Percentiles rank a stretch among this genome's conserved stretches.
Conservation (phyloP, 179 eudicot genomes). For the Spinacia oleracea region DNA sequence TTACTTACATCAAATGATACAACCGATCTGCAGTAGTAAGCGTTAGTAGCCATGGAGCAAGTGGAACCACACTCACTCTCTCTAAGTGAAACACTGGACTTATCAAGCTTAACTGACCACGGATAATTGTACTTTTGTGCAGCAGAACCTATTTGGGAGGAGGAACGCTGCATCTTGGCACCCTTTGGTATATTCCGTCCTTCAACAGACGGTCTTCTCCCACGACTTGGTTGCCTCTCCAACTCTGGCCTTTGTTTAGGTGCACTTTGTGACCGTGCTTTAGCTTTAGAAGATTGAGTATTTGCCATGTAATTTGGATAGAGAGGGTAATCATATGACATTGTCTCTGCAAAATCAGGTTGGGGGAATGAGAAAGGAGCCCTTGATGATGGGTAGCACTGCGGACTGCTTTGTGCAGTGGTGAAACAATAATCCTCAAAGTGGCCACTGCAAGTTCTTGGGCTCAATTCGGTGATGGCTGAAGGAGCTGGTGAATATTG, state of each 20-base stretch:
- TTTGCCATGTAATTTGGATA: constrained; percentile 94
- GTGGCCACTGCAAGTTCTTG: constrained; percentile 65
- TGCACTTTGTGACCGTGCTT: constrained; percentile 85
- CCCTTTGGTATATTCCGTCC: constrained; percentile 81
- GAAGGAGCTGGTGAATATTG: constrained; percentile 72
- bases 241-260: constrained; percentile 85
- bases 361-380: constrained; percentile 35
- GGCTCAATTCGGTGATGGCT: constrained; percentile 67
- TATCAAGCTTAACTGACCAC: constrained; percentile 76
- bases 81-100: constrained; percentile 63
- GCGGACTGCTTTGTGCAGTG: constrained; percentile 77
- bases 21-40: constrained; percentile 66
- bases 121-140: constrained; percentile 68
- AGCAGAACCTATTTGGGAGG: constrained; percentile 71
- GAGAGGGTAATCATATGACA: constrained; percentile 49
- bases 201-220: constrained; percentile 67
- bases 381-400: constrained; percentile 42
- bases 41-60: constrained; percentile 66
- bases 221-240: constrained; percentile 67
- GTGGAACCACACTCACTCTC: constrained; percentile 92
- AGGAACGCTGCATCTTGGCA: constrained; percentile 81
- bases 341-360: constrained; percentile 53
- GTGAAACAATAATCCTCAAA: constrained; percentile 64
- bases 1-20: constrained; percentile 71
- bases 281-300: constrained; percentile 83